phyloP scores from a whole-genome alignment of 192 early-diverging fungal genomes.

The Rhizophagus sp. region DNA sequence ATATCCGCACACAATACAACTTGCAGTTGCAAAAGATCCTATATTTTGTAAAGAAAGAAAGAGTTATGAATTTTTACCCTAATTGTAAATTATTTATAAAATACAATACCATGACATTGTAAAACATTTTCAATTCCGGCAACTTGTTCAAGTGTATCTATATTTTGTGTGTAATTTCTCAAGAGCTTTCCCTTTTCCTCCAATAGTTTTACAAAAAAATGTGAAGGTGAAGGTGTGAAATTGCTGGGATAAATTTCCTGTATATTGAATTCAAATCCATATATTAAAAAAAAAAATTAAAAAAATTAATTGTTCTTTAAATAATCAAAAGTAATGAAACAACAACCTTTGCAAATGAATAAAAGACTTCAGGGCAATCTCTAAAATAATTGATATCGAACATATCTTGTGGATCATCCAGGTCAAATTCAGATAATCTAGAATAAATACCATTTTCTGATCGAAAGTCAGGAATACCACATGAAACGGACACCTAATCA shows the following conservation, averaged over 20 bases:
- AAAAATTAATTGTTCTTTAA: background rate
- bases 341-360: constrained; percentile 82
- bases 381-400: constrained; percentile 95
- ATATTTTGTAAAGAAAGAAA: constrained; percentile 1
- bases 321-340: background rate
- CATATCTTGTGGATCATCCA: constrained; percentile 93
- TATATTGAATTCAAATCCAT: constrained; percentile 13
- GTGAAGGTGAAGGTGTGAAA: constrained; percentile 82
- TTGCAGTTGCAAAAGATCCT: constrained; percentile 93
- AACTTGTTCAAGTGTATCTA: constrained; percentile 90
- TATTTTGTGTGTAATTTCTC: constrained; percentile 97
- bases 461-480: constrained; percentile 96
- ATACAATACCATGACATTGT: constrained; percentile 81
- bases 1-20: constrained; percentile 83
- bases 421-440: constrained; percentile 81
- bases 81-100: background rate
- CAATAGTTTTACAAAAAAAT: constrained; percentile 86
- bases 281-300: constrained; percentile 5
- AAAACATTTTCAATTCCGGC: constrained; percentile 81
- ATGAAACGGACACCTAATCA: constrained; percentile 79
- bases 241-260: constrained; percentile 87
- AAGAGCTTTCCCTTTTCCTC: constrained; percentile 84
- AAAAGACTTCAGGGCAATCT: constrained; percentile 87
- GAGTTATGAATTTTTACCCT: background rate
- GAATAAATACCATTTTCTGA: constrained; percentile 93